phyloP scores from a whole-genome alignment of 2,329 filamentous ascomycete species.

The Sclerotinia glacialis region DNA sequence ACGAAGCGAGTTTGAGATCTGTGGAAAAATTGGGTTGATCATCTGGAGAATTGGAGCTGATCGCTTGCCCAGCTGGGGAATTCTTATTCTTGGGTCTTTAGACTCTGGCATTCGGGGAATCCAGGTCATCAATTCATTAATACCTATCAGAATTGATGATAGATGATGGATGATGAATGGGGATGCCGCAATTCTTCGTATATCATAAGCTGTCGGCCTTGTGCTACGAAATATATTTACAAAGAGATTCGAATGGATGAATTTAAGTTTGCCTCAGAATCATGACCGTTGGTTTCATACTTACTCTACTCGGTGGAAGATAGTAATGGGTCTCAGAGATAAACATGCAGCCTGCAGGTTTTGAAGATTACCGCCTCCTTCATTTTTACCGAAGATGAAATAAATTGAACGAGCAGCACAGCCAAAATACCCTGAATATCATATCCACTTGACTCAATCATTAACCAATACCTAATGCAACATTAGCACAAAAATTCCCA shows the following conservation, averaged over 20 bases:
- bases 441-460: neutral
- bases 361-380: neutral
- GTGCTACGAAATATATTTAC: neutral
- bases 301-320: neutral
- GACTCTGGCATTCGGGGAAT: neutral
- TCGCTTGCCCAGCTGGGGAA: conserved; percentile 11
- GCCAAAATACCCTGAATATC: conserved; percentile 7
- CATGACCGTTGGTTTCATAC: neutral
- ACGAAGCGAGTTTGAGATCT: conserved; percentile 3
- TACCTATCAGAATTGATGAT: neutral
- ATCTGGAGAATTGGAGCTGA: conserved; percentile 20
- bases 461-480: conserved; percentile 17
- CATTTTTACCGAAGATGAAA: conserved; percentile 7
- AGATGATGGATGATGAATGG: neutral
- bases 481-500: neutral
- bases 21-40: conserved; percentile 15
- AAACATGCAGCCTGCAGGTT: neutral
- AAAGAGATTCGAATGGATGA: neutral
- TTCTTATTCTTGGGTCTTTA: conserved; percentile 8
- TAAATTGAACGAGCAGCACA: neutral
- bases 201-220: conserved; percentile 10
- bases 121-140: neutral
- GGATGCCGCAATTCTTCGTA: neutral
- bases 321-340: neutral
- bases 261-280: neutral